A percentile compares a stretch with the other conserved stretches of the same genome.
phyloP scores from a whole-genome alignment of 805 yeast species.

The Candida xyloterini region DNA sequence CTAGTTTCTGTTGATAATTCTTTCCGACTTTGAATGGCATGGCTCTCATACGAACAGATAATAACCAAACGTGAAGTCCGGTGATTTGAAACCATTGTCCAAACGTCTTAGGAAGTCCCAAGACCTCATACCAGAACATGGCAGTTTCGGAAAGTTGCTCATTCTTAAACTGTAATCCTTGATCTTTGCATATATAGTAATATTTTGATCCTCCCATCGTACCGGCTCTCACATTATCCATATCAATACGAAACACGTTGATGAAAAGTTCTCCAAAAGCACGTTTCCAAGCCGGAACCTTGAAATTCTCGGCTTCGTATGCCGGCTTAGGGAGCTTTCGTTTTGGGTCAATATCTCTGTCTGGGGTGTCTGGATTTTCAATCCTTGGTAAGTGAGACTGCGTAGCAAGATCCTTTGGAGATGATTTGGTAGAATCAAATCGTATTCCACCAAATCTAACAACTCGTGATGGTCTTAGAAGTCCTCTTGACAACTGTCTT shows the following conservation, averaged over 20 bases:
- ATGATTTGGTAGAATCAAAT: constrained; percentile 10
- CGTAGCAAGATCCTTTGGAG: constrained; percentile 31
- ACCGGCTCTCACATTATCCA: constrained; percentile 91
- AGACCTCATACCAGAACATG: constrained; percentile 77
- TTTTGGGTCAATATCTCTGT: constrained; percentile 35
- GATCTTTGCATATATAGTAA: constrained; percentile 82
- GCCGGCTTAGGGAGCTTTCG: constrained; percentile 29
- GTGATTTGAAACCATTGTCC: constrained; percentile 97
- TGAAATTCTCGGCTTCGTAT: constrained; percentile 29
- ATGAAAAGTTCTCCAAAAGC: constrained; percentile 65
- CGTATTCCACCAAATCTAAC: constrained; percentile 3
- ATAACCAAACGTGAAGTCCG: constrained; percentile 86
- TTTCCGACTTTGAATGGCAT: constrained; percentile 88
- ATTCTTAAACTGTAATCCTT: constrained; percentile 73
- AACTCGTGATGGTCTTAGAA: background rate
- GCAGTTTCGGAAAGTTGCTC: constrained; percentile 74
- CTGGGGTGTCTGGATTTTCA: constrained; percentile 34
- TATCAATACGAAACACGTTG: constrained; percentile 66
- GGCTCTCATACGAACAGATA: constrained; percentile 93
- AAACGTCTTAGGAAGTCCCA: constrained; percentile 80
- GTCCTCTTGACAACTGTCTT: constrained; percentile 6
- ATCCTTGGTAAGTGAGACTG: constrained; percentile 35
- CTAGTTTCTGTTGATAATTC: constrained; percentile 86
- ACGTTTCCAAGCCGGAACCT: constrained; percentile 48
- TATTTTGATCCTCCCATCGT: constrained; percentile 90